Percentiles rank a stretch among this genome's conserved stretches.
Evolutionary conservation across 495 filamentous ascomycete genomes (phyloP).

Genomic region (Bryoglossum gracile): DNA sequence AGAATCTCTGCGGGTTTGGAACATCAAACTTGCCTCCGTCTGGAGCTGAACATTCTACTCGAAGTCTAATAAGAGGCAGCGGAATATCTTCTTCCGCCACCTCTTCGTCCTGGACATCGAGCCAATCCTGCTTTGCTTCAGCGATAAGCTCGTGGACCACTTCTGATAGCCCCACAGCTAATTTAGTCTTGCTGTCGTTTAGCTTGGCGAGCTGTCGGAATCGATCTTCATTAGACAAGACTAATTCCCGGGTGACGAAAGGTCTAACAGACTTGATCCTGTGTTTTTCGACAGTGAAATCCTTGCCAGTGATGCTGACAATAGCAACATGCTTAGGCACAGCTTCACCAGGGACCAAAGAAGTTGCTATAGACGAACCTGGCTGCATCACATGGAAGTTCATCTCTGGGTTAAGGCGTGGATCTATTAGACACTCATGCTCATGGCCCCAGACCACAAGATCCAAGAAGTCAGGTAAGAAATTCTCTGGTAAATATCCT

Average conservation of each 20-base stretch:
- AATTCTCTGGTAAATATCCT: slow-evolving; percentile 86
- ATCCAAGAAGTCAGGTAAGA: slow-evolving; percentile 87
- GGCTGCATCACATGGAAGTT: slow-evolving; percentile 96
- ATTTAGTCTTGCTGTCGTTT: slow-evolving; percentile 70
- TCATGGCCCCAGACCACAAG: slow-evolving; percentile 96
- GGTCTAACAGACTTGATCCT: slow-evolving; percentile 84
- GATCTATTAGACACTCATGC: slow-evolving; percentile 91
- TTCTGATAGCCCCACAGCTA: slow-evolving; percentile 66
- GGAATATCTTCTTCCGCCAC: slow-evolving; percentile 55
- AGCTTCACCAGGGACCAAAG: slow-evolving; percentile 82
- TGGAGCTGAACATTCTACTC: slow-evolving; percentile 84
- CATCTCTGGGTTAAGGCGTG: slow-evolving; percentile 71
- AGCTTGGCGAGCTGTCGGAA: slow-evolving; percentile 72
- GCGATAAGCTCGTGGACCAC: slow-evolving; percentile 82
- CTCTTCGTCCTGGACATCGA: slow-evolving; percentile 54
- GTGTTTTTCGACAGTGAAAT: slow-evolving; percentile 75
- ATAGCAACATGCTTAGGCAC: slow-evolving; percentile 87
- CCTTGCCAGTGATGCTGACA: slow-evolving; percentile 71
- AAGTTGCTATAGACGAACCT: slow-evolving; percentile 92
- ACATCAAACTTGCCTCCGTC: slow-evolving; percentile 82
- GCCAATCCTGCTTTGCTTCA: slow-evolving; percentile 76
- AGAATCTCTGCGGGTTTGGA: slow-evolving; percentile 95
- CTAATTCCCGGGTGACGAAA: slow-evolving; percentile 79
- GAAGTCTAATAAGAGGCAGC: slow-evolving; percentile 75
- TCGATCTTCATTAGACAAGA: slow-evolving; percentile 64